Base-by-base conservation (phyloP, 2,329 filamentous ascomycete genomes). In the Tolypocladium endophyticum region DNA sequence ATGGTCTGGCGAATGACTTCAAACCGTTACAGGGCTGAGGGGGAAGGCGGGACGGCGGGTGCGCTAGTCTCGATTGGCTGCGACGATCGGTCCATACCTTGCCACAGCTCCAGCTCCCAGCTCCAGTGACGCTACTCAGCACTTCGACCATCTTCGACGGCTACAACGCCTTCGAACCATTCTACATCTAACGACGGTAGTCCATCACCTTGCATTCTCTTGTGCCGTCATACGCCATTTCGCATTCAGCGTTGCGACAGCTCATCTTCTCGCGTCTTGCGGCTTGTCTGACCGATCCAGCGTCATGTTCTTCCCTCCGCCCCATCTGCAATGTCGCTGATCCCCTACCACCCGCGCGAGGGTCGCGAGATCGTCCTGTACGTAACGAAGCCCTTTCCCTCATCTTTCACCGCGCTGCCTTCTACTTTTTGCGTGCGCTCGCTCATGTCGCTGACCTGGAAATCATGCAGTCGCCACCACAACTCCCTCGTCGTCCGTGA, bases 401-500 rank as follows among this genome's bases (percentile, higher is more conserved):
- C 43, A 9, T 16, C 43, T 7, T 28, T 12, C 23, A 14, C 14
- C 2, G 8, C 12, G n/a, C 2, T 25, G 45, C n/a, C 28, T n/a
- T 20, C 16, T 18, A 20, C 47, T 30, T 1, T 3, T 5, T 50
- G 9, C 9, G n/a, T 12, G 43, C 9, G 14, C 45, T 30, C 14
- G 25, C 20, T 25, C 47, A 18, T n/a, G 8, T 52, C n/a, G 56
- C 52, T 59, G 35, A 43, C 35, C 39, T 28, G 38, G 33, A 45
- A 55, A 25, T 18, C 25, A 35, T 55, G 16, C 68, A 97, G 94
- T 58, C 94, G 93, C 63, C 92, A 97, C 73, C 89, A 90, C 70
- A 91, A 96, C 76, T 88, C 92, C 28, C 87, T 99, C 60, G 94
- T 99, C 53, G 87, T 97, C 43, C 92, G 90, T 69, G 93, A 99